Conservation (phyloP, 495 filamentous ascomycete genomes). For the Aspergillus heteromorphus region DNA sequence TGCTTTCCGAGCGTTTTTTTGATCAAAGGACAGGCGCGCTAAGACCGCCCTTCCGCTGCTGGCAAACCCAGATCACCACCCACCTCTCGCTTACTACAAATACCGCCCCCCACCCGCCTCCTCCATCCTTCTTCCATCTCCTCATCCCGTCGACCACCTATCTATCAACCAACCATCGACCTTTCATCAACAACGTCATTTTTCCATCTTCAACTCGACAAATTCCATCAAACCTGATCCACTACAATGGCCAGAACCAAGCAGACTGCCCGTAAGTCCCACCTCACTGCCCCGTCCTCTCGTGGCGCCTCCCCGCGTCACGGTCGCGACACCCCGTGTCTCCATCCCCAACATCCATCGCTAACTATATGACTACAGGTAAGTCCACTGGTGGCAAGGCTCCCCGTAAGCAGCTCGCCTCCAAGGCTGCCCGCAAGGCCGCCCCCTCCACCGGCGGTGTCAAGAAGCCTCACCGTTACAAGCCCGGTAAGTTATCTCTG, state of each 20-base stretch:
- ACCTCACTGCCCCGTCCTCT: conserved; percentile 19
- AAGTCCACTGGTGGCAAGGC: conserved; percentile 99
- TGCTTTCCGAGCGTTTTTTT: conserved; percentile 32
- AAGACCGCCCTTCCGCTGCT: conserved; percentile 21
- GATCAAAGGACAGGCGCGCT: conserved; percentile 26
- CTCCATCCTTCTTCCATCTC: conserved; percentile 47
- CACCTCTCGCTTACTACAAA: conserved; percentile 41
- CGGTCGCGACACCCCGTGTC: conserved; percentile 22
- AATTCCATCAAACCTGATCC: conserved; percentile 44
- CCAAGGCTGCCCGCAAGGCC: conserved; percentile 76
- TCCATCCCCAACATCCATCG: conserved; percentile 14
- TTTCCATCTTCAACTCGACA: conserved; percentile 40
- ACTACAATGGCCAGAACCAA: conserved; percentile 94
- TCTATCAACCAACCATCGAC: conserved; percentile 29
- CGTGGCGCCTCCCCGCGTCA: conserved; percentile 12
- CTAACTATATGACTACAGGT: conserved; percentile 46
- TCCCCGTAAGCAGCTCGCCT: conserved; percentile 94
- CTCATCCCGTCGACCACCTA: conserved; percentile 24
- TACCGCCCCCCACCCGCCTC: conserved; percentile 45
- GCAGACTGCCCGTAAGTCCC: conserved; percentile 92
- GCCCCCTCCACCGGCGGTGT: conserved; percentile 78
- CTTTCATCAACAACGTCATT: conserved; percentile 40
- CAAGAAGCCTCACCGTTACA: conserved; percentile 99
- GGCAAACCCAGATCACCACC: conserved; percentile 38
- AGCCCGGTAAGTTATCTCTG: conserved; percentile 69